Evolutionary conservation across 2,329 filamentous ascomycete genomes (phyloP), one percentile per base, ranked within the genome.

Genomic region (Clonostachys rhizophaga): DNA sequence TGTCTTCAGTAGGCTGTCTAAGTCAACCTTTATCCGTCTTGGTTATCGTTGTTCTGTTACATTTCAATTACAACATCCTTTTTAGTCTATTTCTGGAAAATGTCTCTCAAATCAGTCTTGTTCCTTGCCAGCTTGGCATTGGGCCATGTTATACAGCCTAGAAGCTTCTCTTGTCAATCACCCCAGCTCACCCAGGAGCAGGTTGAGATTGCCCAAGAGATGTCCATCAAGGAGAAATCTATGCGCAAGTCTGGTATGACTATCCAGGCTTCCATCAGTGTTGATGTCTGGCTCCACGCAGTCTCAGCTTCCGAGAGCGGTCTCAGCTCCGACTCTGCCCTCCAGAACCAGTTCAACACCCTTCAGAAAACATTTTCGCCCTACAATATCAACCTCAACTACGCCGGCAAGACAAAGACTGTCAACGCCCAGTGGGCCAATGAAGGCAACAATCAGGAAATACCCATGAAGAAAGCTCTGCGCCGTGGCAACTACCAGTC

Each of bases 401-500:
- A 43, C 42, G 42, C 42, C 42, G 42, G 42, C 17, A 20, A 34
- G 11, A 43, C 42, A 47, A 65, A 62, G 45, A 72, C 72, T 41
- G 56, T 75, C 56, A 75, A 78, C 61, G 43, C 58, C 20, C 56
- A 56, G 50, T 78, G 73, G 73, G 68, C 71, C n/a, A 50, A 43
- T 8, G 70, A 68, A 43, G 49, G 51, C 33, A 51, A 54, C 42
- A 55, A 57, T 5, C 47, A 54, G 33, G 65, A 74, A 55, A 50
- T 66, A 37, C 59, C 57, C 42, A 75, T 75, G 70, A 74, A 74
- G 64, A 56, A 55, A 17, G 53, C 66, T 34, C 66, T 76, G 37
- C 68, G 70, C 55, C 65, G 71, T 59, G 67, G 68, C 47, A 60
- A 54, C 42, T 70, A 69, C 54, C 46, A 56, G 8, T 59, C 68